These are phyloP conservation scores for Nidularia pulvinata DNA, from an alignment of 768 basidiomycete species.

Conservation along the genomic window DNA sequence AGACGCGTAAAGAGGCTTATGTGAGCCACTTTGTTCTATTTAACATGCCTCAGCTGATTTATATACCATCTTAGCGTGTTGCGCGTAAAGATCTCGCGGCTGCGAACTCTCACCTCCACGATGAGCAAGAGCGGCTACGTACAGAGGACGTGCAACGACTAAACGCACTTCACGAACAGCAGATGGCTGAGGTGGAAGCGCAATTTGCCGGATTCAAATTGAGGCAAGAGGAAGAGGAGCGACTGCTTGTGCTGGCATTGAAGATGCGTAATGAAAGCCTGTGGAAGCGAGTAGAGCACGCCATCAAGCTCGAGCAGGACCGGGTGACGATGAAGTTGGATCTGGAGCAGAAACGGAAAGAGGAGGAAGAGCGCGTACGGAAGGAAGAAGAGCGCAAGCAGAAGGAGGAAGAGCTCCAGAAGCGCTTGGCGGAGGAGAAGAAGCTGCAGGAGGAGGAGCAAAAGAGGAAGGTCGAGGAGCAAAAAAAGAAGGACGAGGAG, in stretches of 20 bases:
- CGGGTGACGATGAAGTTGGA: constrained; percentile 50
- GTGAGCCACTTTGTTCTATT: constrained; percentile 24
- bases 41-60: background rate
- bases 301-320: constrained; percentile 65
- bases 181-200: constrained; percentile 49
- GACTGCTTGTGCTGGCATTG: constrained; percentile 41
- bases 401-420: constrained; percentile 33
- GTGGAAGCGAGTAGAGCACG: constrained; percentile 60
- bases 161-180: constrained; percentile 39
- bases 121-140: constrained; percentile 44
- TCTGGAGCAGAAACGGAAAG: constrained; percentile 51
- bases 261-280: constrained; percentile 51
- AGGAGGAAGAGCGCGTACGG: constrained; percentile 36
- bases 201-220: constrained; percentile 40
- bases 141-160: constrained; percentile 29
- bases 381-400: constrained; percentile 39
- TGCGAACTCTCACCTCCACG: constrained; percentile 26
- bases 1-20: constrained; percentile 49
- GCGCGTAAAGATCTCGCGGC: constrained; percentile 41
- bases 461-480: constrained; percentile 31
- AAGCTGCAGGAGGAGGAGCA: constrained; percentile 27
- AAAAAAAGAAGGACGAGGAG: constrained; percentile 31
- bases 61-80: constrained; percentile 24
- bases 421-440: constrained; percentile 30
- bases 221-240: constrained; percentile 44